Conservation (phyloP, 2,329 filamentous ascomycete genomes). For the Phaeophleospora eucalypticola region DNA sequence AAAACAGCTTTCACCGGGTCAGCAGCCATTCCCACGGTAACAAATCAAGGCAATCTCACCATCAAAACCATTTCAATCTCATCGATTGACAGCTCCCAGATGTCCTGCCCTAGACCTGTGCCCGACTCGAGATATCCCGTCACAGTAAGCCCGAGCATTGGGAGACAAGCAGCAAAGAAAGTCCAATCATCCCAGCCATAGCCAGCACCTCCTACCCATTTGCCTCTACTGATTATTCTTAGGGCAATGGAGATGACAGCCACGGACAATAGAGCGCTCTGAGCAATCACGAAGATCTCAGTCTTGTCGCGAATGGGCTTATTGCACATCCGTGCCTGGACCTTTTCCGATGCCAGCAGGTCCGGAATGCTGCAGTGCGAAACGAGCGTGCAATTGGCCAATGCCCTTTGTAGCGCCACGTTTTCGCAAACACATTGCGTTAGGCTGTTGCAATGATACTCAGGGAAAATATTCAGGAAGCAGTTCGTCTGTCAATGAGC, state of each 20-base stretch:
- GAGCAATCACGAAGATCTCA: neutral
- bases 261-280: constrained; percentile 2
- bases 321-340: constrained; percentile 7
- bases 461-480: neutral
- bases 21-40: no score
- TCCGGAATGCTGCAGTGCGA: constrained; percentile 1
- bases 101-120: constrained; percentile 5
- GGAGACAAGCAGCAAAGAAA: constrained; percentile 1
- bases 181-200: constrained; percentile 11
- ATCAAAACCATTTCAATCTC: constrained; percentile 1
- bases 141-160: constrained; percentile 6
- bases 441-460: neutral
- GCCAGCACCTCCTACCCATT: constrained; percentile 6
- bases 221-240: constrained; percentile 2
- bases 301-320: constrained; percentile 2
- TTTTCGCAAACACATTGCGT: neutral
- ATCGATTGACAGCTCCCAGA: constrained; percentile 6
- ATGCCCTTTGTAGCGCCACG: neutral
- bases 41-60: neutral
- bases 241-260: constrained; percentile 5
- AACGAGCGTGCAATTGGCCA: neutral
- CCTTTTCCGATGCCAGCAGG: constrained; percentile 6
- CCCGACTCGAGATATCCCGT: constrained; percentile 2
- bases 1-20: constrained; percentile 5
- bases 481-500: neutral